Evolutionary conservation across 2,329 filamentous ascomycete species (phyloP).

Genomic region (Trichoderma guizhouense): DNA sequence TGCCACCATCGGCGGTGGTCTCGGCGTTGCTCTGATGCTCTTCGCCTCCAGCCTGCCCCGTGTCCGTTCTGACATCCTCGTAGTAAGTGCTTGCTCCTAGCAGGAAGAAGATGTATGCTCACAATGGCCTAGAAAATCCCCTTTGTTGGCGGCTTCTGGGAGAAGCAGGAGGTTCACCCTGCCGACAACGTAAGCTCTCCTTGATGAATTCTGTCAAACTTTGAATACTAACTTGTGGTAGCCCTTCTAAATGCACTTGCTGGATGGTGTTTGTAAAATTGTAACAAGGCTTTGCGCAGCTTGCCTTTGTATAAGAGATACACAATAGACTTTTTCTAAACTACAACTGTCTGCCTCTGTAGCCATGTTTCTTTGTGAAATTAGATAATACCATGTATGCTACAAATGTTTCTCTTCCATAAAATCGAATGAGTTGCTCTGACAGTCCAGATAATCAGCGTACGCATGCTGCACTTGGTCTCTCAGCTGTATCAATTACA

Average conservation of each 20-base stretch:
- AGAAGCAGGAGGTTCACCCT: slow-evolving; percentile 53
- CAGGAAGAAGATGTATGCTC: background rate
- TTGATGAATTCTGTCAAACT: background rate
- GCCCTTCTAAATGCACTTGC: slow-evolving; percentile 39
- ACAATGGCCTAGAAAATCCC: slow-evolving; percentile 49
- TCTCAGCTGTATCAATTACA: background rate
- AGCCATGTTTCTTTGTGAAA: background rate
- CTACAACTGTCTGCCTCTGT: background rate
- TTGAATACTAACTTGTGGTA: slow-evolving; percentile 27
- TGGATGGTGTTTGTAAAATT: slow-evolving; percentile 22
- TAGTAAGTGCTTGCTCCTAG: slow-evolving; percentile 38
- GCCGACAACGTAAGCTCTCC: slow-evolving; percentile 58
- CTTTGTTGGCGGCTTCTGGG: slow-evolving; percentile 48
- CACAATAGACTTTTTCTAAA: slow-evolving; percentile 33
- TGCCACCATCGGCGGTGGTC: slow-evolving; percentile 55
- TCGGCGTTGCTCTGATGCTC: slow-evolving; percentile 56
- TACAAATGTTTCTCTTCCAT: background rate
- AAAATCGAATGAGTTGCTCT: background rate
- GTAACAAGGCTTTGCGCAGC: slow-evolving; percentile 27
- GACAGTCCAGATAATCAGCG: background rate
- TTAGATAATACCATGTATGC: background rate
- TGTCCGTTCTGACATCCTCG: slow-evolving; percentile 57
- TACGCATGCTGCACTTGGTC: background rate
- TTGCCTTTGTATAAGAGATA: slow-evolving; percentile 39
- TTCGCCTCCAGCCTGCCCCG: slow-evolving; percentile 60